Base-by-base conservation (phyloP, 768 basidiomycete genomes). In the Macrolepiota fuliginosa region DNA sequence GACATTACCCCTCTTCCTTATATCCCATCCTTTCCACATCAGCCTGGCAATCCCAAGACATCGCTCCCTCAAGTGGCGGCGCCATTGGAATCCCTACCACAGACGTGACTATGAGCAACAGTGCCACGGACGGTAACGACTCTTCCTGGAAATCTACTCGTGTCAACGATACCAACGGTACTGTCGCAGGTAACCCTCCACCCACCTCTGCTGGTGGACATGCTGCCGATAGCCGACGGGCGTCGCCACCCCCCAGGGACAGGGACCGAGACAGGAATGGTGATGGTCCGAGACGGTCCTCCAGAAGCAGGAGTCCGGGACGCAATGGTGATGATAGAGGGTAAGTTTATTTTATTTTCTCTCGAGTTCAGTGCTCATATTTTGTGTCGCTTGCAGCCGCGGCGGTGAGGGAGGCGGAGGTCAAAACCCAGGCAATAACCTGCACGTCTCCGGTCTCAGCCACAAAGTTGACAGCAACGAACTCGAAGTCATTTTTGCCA, bases 21-120 rank as follows among this genome's bases (percentile, higher is more conserved):
- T 22, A 68, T 69, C 67, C 63, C 64, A 69, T 71, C 19, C 15
- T 45, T 22, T 19, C 17, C 42, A 45, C 72, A 72, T 73, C 85
- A 91, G 90, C 90, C 70, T 91, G 90, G 90, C 89, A 90, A 77
- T 83, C 87, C 37, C 88, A 89, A 85, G 90, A 92, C 66, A 90
- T 90, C 64, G 90, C 87, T 36, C 87, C 60, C 17, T 55, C 90
- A 58, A 77, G 86, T 9, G 80, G 72, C 68, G 76, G 73, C 61
- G 88, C 83, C 51, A 91, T 90, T 65, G 86, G 87, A 73, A 91
- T 91, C 69, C 90, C 90, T 54, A 81, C 83, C 25, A 76, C 81
- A 50, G 87, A 84, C 39, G 72, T 72, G 46, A 73, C 72, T 29
- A 58, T 78, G 64, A 71, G 68, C 54, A 75, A 76, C 65, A 80